These are phyloP conservation scores for Pichia sp. DNA, from an alignment of 1,139 yeast genomes.

Conservation along the genomic window DNA sequence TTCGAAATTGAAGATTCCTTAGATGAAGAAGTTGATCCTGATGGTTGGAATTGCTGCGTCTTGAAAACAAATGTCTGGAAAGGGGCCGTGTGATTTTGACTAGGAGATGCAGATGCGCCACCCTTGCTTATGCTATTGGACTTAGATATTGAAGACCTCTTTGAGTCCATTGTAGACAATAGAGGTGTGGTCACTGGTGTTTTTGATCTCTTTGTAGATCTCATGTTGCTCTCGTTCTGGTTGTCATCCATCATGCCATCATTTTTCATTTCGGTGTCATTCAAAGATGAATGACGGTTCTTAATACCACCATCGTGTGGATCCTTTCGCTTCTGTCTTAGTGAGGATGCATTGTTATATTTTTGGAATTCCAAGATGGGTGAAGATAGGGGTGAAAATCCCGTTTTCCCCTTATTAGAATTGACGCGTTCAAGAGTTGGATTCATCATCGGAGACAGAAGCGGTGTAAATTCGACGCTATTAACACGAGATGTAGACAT, in stretches of 20 bases:
- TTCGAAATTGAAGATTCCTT: background rate
- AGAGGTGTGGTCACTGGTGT: slow-evolving; percentile 33
- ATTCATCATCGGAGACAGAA: slow-evolving; percentile 68
- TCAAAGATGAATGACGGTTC: background rate
- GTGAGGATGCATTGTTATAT: slow-evolving; percentile 8
- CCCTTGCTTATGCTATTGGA: background rate
- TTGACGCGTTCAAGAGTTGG: slow-evolving; percentile 49
- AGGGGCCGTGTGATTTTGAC: background rate
- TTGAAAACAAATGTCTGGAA: slow-evolving; percentile 7
- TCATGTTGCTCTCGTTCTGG: background rate
- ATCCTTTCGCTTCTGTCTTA: slow-evolving; percentile 23
- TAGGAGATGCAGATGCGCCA: background rate
- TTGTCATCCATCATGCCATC: background rate
- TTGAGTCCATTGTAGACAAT: slow-evolving; percentile 26
- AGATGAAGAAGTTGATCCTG: no score
- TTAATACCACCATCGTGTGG: background rate
- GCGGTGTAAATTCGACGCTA: slow-evolving; percentile 51
- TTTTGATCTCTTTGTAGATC: slow-evolving; percentile 24
- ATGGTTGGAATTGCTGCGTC: slow-evolving; percentile 6
- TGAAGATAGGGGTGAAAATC: slow-evolving; percentile 49
- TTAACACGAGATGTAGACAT: background rate
- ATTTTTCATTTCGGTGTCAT: background rate
- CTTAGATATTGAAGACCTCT: slow-evolving; percentile 4
- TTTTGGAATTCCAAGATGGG: slow-evolving; percentile 52
- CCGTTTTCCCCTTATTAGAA: slow-evolving; percentile 14